Conservation (phyloP, 2,329 filamentous ascomycete genomes). For the Arthrobotrys pseudoclavata region DNA sequence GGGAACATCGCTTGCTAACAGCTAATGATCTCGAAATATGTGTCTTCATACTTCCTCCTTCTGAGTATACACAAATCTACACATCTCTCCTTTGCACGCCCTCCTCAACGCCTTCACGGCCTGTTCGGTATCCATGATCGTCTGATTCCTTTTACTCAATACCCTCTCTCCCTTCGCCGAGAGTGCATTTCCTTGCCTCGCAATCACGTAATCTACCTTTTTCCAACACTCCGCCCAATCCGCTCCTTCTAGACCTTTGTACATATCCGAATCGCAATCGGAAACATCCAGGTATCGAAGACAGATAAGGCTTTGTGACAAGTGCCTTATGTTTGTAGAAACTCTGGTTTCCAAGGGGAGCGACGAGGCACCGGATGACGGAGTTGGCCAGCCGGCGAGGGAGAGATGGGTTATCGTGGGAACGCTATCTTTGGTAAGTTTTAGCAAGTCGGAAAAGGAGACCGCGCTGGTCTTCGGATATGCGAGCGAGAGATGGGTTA, state of each 20-base stretch:
- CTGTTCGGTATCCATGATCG: slow-evolving; percentile 35
- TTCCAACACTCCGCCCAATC: slow-evolving; percentile 62
- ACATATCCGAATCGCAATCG: slow-evolving; percentile 59
- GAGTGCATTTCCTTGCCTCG: slow-evolving; percentile 54
- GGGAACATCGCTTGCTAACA: background rate
- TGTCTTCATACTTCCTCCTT: slow-evolving; percentile 23
- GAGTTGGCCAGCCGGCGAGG: slow-evolving; percentile 61
- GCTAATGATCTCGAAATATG: background rate
- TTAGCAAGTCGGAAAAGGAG: slow-evolving; percentile 46
- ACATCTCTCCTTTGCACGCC: slow-evolving; percentile 36
- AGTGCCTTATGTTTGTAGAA: slow-evolving; percentile 51
- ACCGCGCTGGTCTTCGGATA: slow-evolving; percentile 50
- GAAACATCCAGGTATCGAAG: slow-evolving; percentile 62
- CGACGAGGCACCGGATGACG: slow-evolving; percentile 34
- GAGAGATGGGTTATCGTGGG: slow-evolving; percentile 63
- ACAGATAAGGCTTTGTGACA: slow-evolving; percentile 61
- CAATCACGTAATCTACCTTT: slow-evolving; percentile 61
- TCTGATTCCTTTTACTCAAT: slow-evolving; percentile 22
- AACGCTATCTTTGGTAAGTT: slow-evolving; percentile 48
- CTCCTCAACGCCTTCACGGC: slow-evolving; percentile 30
- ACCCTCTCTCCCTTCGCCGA: slow-evolving; percentile 41
- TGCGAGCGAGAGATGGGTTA: slow-evolving; percentile 63
- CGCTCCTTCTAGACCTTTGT: slow-evolving; percentile 48
- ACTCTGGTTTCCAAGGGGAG: slow-evolving; percentile 14
- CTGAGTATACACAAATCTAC: slow-evolving; percentile 47